Evolutionary conservation across 169 alveolate species (phyloP).

Genomic region (Cryptosporidium meleagridis): DNA sequence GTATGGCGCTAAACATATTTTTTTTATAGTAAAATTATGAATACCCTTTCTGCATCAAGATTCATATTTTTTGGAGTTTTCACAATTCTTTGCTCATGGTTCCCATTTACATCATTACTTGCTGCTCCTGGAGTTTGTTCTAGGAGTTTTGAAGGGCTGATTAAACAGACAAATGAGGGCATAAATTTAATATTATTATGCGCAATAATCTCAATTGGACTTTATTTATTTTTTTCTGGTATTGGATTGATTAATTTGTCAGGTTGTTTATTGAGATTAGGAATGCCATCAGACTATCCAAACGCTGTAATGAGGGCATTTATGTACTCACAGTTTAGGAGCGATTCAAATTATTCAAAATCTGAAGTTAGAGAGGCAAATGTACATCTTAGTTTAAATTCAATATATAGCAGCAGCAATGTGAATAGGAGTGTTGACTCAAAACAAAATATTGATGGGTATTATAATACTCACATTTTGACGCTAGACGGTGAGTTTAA

Average conservation of each 20-base stretch:
- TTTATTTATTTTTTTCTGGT: slow-evolving; percentile 35
- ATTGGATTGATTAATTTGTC: slow-evolving; percentile 41
- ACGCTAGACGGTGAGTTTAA: slow-evolving; percentile 24
- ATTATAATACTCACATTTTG: background rate
- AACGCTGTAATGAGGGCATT: slow-evolving; percentile 42
- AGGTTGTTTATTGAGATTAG: slow-evolving; percentile 38
- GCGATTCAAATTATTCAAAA: background rate
- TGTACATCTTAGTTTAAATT: background rate
- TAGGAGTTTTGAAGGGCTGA: slow-evolving; percentile 22
- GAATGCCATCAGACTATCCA: slow-evolving; percentile 59
- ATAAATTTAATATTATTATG: background rate
- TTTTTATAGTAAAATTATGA: background rate
- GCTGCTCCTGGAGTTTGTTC: slow-evolving; percentile 66
- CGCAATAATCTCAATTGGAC: background rate
- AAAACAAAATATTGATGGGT: background rate
- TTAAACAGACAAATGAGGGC: background rate
- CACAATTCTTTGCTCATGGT: slow-evolving; percentile 48
- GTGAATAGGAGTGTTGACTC: background rate
- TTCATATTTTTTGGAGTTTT: slow-evolving; percentile 27
- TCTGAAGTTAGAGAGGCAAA: background rate
- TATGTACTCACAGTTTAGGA: slow-evolving; percentile 31
- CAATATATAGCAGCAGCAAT: background rate
- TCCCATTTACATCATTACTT: slow-evolving; percentile 41
- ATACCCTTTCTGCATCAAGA: background rate
- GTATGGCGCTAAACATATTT: slow-evolving; percentile 8